Conservation (phyloP, 2,329 filamentous ascomycete species). For the Apiospora sp. region DNA sequence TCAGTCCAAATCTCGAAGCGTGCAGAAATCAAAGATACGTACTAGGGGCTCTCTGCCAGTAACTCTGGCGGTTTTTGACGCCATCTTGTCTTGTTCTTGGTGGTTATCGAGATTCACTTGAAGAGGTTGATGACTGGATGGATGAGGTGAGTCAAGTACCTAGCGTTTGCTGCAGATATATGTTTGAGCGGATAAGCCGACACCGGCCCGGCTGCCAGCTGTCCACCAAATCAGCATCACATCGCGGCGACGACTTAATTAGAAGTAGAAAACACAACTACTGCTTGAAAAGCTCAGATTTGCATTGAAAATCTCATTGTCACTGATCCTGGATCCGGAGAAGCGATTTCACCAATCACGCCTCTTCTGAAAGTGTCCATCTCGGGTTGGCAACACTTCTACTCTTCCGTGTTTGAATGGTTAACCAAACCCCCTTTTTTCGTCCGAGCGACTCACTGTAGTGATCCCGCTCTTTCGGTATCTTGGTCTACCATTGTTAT, state of each 20-base stretch:
- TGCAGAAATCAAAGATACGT: not conserved
- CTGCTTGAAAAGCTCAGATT: no score
- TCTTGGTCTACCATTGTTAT: no score
- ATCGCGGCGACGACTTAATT: not conserved
- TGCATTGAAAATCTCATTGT: no score
- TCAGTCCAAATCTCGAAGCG: not conserved
- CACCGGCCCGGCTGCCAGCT: slow-evolving; percentile 2
- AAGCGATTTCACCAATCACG: no score
- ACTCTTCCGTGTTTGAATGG: no score
- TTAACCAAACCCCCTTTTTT: no score
- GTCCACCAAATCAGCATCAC: not conserved
- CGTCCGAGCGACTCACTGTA: no score
- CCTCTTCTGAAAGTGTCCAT: no score
- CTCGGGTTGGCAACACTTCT: no score
- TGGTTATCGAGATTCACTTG: not conserved
- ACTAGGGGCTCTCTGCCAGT: not conserved
- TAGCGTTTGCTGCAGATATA: not conserved
- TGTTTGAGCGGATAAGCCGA: not conserved
- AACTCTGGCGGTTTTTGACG: not conserved
- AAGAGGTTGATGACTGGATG: not conserved
- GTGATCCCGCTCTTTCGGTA: no score
- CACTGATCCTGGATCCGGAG: no score
- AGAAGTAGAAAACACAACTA: not conserved
- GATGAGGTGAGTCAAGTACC: not conserved
- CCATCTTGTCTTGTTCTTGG: not conserved